These are phyloP conservation scores for Toxicodendron radicans DNA, from an alignment of 345 rosid genomes.

Conservation along the genomic window DNA sequence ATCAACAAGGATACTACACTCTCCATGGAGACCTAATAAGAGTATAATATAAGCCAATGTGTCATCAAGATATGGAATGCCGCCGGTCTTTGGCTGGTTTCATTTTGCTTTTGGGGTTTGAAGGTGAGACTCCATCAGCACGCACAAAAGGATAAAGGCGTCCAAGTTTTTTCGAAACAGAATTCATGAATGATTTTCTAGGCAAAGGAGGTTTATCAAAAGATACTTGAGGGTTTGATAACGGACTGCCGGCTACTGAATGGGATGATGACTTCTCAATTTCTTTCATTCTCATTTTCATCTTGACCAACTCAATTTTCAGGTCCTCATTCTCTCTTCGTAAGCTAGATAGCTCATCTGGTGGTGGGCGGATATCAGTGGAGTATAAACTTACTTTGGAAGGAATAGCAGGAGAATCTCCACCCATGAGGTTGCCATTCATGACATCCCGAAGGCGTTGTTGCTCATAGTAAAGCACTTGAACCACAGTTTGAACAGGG, in stretches of 20 bases:
- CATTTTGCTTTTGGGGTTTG: constrained; percentile 43
- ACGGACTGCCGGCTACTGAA: constrained; percentile 39
- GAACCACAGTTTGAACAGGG: constrained; percentile 89
- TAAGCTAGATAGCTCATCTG: constrained; percentile 63
- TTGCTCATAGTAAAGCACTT: constrained; percentile 91
- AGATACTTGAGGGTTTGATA: constrained; percentile 23
- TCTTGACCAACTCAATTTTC: constrained; percentile 68
- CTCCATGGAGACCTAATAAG: constrained; percentile 3
- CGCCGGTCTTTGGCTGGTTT: constrained; percentile 75
- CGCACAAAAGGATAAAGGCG: constrained; percentile 63
- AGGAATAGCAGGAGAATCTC: constrained; percentile 37
- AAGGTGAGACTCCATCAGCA: constrained; percentile 44
- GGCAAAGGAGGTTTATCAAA: constrained; percentile 81
- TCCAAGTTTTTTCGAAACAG: constrained; percentile 79
- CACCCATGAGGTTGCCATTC: no score
- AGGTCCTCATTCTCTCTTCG: constrained; percentile 79
- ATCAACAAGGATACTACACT: constrained; percentile 11
- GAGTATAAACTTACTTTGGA: constrained; percentile 37
- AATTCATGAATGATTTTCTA: constrained; percentile 70
- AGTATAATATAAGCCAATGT: constrained; percentile 8
- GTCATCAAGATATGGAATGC: constrained; percentile 91
- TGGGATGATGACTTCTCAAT: constrained; percentile 38
- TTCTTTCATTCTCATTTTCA: constrained; percentile 89
- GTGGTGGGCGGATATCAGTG: constrained; percentile 42
- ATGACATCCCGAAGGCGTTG: constrained; percentile 76